Conservation (phyloP, 345 rosid genomes). For the Turnera subulata region DNA sequence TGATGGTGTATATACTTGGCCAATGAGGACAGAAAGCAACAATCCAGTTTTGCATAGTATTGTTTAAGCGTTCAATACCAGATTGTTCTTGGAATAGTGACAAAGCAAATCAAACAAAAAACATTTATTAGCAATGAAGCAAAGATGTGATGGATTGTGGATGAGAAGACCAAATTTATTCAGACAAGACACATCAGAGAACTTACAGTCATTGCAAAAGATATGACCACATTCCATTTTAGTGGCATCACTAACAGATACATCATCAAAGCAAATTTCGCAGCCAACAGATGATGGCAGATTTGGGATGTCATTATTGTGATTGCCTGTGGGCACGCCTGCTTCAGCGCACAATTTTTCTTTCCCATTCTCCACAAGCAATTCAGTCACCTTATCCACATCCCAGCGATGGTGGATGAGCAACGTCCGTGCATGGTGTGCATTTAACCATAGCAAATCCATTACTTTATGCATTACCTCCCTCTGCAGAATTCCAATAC, state of each 20-base stretch:
- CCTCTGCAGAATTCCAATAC: conserved; percentile 26
- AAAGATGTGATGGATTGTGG: too few species aligned
- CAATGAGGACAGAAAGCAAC: too few species aligned
- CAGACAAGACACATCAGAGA: neutral
- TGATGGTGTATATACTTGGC: too few species aligned
- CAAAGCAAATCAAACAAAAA: too few species aligned
- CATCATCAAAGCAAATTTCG: conserved; percentile 36
- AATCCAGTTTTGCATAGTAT: too few species aligned
- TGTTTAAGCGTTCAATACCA: too few species aligned
- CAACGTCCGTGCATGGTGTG: conserved; percentile 32
- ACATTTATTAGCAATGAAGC: too few species aligned
- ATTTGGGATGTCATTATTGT: neutral
- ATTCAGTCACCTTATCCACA: conserved; percentile 30
- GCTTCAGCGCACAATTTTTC: conserved; percentile 30
- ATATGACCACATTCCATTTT: conserved; percentile 41
- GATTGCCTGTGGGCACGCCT: conserved; percentile 22
- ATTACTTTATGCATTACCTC: conserved; percentile 43
- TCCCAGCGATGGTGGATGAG: conserved; percentile 41
- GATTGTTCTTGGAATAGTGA: too few species aligned
- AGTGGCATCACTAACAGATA: conserved; percentile 21
- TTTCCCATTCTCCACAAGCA: conserved; percentile 34
- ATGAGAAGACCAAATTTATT: too few species aligned
- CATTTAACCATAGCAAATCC: conserved; percentile 45
- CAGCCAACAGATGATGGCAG: conserved; percentile 15
- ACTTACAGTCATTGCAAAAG: conserved; percentile 46